Base-by-base conservation (phyloP, 371 early-diverging fungal species). In the Homolaphlyctis polyrhiza region DNA sequence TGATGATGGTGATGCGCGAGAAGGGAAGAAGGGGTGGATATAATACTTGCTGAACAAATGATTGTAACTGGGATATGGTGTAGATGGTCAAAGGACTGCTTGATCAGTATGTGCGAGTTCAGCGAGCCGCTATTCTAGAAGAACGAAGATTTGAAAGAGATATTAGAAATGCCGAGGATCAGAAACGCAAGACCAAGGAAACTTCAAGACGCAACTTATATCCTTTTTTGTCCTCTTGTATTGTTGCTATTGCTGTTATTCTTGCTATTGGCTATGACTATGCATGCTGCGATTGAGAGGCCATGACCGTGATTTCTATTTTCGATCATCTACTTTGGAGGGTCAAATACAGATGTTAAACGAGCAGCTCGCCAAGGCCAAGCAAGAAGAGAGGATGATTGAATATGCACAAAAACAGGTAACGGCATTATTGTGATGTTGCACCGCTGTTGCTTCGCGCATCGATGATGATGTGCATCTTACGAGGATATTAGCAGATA, bases 331-430 rank as follows among this genome's bases (percentile, higher is more conserved):
- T 25, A 58, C 50, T 52, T 29, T 57, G 16, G 23, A 64, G 13
- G 68, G 64, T 33, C 72, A 76, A 62, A 49, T 76, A 3, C 50
- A 58, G 29, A 27, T 76, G 32, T 55, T 76, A 13, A 45, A 60
- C 48, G 69, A 72, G 43, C 63, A 71, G 36, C 54, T 76, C 5
- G 36, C 35, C 39, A 58, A 57, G 23, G 58, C 69, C 2, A 61
- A 62, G 35, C 16, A 48, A 35, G 71, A 76, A 35, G 73, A 72
- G 47, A 35, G 32, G 5, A 23, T 76, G 50, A 67, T 71, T 1
- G 23, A 55, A 6, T 68, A 76, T 58, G 76, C 73, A 1, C 68
- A 71, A n/a, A 60, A 57, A 4, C 70, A 76, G 75, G 75, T 75
- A 50, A 35, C 28, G 18, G 39, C 39, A 39, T 39, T 8, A 8